A percentile compares a stretch with the other conserved stretches of the same genome.
phyloP scores from a whole-genome alignment of 1,139 yeast species.

The Blastobotrys proliferans region DNA sequence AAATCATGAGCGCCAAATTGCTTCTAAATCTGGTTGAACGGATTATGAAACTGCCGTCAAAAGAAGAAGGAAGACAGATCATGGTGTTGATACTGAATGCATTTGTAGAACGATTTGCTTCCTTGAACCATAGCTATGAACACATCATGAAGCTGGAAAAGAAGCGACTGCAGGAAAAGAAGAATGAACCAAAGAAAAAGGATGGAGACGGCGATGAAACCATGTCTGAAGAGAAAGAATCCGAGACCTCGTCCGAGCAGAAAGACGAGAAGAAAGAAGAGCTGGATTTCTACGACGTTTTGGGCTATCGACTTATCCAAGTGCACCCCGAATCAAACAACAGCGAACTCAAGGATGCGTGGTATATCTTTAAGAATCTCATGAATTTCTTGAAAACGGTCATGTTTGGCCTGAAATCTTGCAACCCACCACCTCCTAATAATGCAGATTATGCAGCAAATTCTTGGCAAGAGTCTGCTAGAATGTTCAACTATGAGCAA shows the following conservation, averaged over 20 bases:
- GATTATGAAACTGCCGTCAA: constrained; percentile 76
- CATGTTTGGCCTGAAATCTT: constrained; percentile 81
- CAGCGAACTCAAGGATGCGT: constrained; percentile 72
- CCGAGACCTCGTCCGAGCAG: constrained; percentile 2
- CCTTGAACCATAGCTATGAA: constrained; percentile 67
- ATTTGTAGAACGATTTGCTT: constrained; percentile 75
- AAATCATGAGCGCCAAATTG: constrained; percentile 94
- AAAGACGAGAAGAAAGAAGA: constrained; percentile 20
- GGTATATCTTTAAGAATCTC: constrained; percentile 80
- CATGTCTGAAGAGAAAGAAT: constrained; percentile 19
- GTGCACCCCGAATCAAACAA: constrained; percentile 46
- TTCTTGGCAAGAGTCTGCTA: constrained; percentile 85
- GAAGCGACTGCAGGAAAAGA: constrained; percentile 15
- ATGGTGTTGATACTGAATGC: constrained; percentile 67
- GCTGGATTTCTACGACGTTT: constrained; percentile 46
- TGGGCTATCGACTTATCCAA: constrained; percentile 46
- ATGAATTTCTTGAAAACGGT: constrained; percentile 89
- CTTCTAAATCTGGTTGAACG: constrained; percentile 84
- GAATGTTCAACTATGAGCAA: constrained; percentile 79
- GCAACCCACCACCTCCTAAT: constrained; percentile 79
- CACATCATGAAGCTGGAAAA: constrained; percentile 53
- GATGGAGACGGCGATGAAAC: constrained; percentile 23
- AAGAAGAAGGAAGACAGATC: constrained; percentile 80
- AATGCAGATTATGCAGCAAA: constrained; percentile 59
- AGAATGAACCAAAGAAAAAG: constrained; percentile 13